These are phyloP conservation scores for Groenewaldozyma sp. DNA, from an alignment of 1,139 yeast species.

Conservation along the genomic window DNA sequence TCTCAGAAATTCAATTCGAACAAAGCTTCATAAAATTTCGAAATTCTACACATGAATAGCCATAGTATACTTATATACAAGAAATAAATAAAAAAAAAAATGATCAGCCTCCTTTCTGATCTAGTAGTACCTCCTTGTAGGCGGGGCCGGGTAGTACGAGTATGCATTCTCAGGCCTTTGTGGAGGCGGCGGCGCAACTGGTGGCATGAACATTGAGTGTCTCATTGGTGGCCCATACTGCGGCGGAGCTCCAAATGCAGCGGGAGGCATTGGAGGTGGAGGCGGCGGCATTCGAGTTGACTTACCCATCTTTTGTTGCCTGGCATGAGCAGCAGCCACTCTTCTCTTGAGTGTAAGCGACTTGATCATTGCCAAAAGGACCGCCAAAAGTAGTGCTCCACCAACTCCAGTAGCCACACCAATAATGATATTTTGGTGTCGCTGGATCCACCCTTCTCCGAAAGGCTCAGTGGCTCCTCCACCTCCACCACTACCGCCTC, in stretches of 20 bases:
- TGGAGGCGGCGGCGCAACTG: slow-evolving; percentile 2
- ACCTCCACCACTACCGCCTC: slow-evolving; percentile 5
- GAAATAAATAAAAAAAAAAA: no score
- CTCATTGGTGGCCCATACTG: no score
- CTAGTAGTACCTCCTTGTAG: not conserved
- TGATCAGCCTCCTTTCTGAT: no score
- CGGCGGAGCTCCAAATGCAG: no score
- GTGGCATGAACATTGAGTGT: slow-evolving; percentile 1
- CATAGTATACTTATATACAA: no score
- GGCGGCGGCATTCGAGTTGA: slow-evolving; percentile 1
- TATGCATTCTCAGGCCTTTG: slow-evolving; percentile 1
- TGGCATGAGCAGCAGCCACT: not conserved
- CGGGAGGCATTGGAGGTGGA: slow-evolving; percentile 3
- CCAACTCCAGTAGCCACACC: slow-evolving; percentile 22
- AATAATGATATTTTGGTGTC: slow-evolving; percentile 19
- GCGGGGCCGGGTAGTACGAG: not conserved
- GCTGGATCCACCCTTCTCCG: slow-evolving; percentile 18
- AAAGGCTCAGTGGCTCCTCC: slow-evolving; percentile 8
- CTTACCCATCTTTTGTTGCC: not conserved
- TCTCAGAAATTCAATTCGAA: no score
- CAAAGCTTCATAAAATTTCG: no score
- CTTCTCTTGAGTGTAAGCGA: not conserved
- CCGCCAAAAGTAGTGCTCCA: slow-evolving; percentile 15
- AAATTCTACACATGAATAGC: no score
- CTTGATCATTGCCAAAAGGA: slow-evolving; percentile 10